Evolutionary conservation across 2,329 filamentous ascomycete genomes (phyloP).

Genomic region (Calonectria pteridis): DNA sequence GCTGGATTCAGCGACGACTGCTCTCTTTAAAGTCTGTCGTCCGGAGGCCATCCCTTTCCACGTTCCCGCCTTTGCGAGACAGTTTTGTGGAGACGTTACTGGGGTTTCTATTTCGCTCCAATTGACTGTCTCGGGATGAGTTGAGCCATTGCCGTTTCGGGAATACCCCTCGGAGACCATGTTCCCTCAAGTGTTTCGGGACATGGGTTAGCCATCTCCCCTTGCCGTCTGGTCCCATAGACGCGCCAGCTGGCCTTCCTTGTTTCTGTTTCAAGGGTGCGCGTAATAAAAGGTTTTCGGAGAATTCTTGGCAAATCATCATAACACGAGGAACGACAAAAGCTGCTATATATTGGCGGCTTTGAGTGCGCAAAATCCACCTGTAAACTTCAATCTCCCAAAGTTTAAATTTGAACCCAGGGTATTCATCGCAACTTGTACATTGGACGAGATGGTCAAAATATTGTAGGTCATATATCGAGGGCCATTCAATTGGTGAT

Average conservation of each 20-base stretch:
- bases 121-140: conserved; percentile 2
- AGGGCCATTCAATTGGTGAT: neutral
- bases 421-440: too few species aligned
- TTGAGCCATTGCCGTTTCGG: neutral
- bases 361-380: neutral
- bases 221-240: neutral
- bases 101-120: conserved; percentile 23
- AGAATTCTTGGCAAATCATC: neutral
- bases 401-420: neutral
- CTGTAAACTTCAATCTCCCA: neutral
- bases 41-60: neutral
- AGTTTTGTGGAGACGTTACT: neutral
- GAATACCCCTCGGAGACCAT: neutral
- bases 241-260: neutral
- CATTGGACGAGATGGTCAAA: neutral
- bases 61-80: neutral
- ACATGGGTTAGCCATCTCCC: conserved; percentile 6
- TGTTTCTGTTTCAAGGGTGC: conserved; percentile 4
- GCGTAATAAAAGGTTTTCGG: neutral
- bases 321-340: neutral
- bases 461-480: neutral
- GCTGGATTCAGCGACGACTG: neutral
- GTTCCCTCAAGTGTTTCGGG: conserved; percentile 4
- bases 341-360: neutral
- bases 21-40: neutral